A percentile compares a stretch with the other conserved stretches of the same genome.
Evolutionary conservation across 805 yeast genomes (phyloP).

Genomic region (Ogataea nonfermentans): DNA sequence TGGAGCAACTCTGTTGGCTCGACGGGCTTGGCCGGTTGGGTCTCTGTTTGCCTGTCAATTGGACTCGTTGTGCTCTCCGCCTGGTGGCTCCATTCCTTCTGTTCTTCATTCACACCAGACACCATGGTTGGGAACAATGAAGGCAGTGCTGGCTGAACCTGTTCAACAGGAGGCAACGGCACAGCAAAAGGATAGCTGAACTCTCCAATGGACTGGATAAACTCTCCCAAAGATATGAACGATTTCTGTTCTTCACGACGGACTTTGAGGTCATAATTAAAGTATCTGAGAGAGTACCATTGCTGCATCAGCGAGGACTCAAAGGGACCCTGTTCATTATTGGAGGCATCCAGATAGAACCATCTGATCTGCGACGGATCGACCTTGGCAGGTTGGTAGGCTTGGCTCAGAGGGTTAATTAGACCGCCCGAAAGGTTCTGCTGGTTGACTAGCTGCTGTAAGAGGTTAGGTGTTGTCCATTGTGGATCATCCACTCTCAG

Average conservation of each 20-base stretch:
- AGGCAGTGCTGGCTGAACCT: constrained; percentile 12
- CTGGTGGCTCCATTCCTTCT: too few relatives aligned
- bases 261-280: constrained; percentile 52
- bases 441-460: constrained; percentile 3
- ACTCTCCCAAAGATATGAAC: constrained; percentile 51
- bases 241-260: constrained; percentile 55
- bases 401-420: constrained; percentile 6
- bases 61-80: too few relatives aligned
- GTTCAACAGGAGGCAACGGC: constrained; percentile 43
- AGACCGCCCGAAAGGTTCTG: constrained; percentile 9
- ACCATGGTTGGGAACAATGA: constrained; percentile 13
- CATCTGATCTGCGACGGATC: constrained; percentile 48
- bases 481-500: constrained; percentile 6
- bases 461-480: constrained; percentile 5
- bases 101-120: too few relatives aligned
- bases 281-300: constrained; percentile 66
- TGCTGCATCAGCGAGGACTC: constrained; percentile 70
- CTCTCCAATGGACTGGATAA: constrained; percentile 49
- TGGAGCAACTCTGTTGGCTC: too few relatives aligned
- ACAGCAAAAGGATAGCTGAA: constrained; percentile 58
- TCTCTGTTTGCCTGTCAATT: too few relatives aligned
- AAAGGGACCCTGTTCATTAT: constrained; percentile 80
- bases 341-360: constrained; percentile 71
- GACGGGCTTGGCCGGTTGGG: too few relatives aligned
- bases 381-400: constrained; percentile 10